Evolutionary conservation across 305 asterid genomes (phyloP), one percentile per base, ranked within the genome.

Genomic region (Petunia hybrid): DNA sequence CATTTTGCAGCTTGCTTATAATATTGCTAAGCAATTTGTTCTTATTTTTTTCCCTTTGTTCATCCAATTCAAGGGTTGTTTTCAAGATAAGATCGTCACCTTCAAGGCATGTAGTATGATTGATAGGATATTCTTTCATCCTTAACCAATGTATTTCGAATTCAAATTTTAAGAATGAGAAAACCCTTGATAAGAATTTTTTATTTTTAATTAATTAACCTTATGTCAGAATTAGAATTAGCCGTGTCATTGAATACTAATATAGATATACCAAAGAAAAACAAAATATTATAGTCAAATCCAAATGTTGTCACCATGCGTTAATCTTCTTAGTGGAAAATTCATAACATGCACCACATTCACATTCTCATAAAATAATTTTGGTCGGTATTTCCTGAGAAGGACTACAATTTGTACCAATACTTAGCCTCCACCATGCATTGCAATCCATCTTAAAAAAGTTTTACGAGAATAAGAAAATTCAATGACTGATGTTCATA

Each of bases 371-470:
- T 73, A 73, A 73, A 46, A 48, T 51, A 73, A 73, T 51, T 13
- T 73, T 73, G 63, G 48, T 73, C 64, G 78, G 78, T 51, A 13
- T 36, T 12, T 51, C 14, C 46, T 73, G 38, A 51, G 13, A 73
- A 73, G 6, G 77, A 71, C 14, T 36, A 53, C 14, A 48, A 6
- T 36, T 31, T 73, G 46, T 36, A 35, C 1, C 3, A 31, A 9
- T 22, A 35, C 38, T 51, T 22, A 22, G 31, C 31, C 31, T 51
- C 14, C 46, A 51, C 78, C 13, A 73, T 73, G 14, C 36, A 73
- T 36, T 73, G n/a, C 48, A 51, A 51, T 13, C 14, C 46, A 2
- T 7, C 3, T 60, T 22, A 22, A 22, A 22, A 22, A 22, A 22
- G 31, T 10, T 36, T 35, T 12, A 5, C 12, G 1, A 16, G 51